Conservation (phyloP, 2,329 filamentous ascomycete genomes). For the Escovopsis weberi region DNA sequence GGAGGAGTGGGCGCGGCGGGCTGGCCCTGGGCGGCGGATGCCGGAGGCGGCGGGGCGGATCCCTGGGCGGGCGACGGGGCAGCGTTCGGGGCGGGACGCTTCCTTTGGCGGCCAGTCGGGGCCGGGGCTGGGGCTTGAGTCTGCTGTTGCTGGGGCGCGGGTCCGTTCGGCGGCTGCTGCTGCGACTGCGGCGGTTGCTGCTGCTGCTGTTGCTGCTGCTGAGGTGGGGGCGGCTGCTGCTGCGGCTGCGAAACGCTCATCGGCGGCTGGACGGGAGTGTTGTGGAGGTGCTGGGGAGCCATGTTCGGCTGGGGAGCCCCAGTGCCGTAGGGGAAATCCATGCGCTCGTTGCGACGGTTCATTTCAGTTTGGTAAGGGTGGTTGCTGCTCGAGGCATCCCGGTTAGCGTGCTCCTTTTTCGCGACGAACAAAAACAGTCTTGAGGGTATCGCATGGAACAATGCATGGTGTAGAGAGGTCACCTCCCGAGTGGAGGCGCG, state of each 20-base stretch:
- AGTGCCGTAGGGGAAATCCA: constrained; percentile 27
- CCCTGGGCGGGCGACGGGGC: constrained; percentile 23
- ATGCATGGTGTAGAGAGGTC: constrained; percentile 6
- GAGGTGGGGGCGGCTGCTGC: constrained; percentile 17
- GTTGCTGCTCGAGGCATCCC: constrained; percentile 17
- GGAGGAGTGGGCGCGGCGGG: constrained; percentile 16
- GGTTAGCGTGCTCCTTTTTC: constrained; percentile 15
- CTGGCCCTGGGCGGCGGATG: constrained; percentile 19
- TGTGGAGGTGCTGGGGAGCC: constrained; percentile 23
- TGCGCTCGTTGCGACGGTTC: constrained; percentile 29
- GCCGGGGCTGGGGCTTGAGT: constrained; percentile 14
- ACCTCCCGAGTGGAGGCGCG: constrained; percentile 5
- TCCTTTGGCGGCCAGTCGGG: constrained; percentile 24
- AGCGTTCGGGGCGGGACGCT: constrained; percentile 25
- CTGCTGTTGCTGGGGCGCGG: too few species aligned
- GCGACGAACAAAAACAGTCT: constrained; percentile 9
- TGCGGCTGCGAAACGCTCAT: constrained; percentile 30
- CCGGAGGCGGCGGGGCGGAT: constrained; percentile 16
- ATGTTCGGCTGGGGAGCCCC: constrained; percentile 24
- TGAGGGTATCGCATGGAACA: constrained; percentile 13
- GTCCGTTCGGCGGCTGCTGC: too few species aligned
- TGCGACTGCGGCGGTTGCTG: too few species aligned
- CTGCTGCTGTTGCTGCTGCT: constrained; percentile 24
- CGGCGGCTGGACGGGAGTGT: constrained; percentile 25
- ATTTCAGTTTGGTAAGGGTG: constrained; percentile 39